phyloP scores from a whole-genome alignment of 129 eudicot species.

The Artemisia argyi region DNA sequence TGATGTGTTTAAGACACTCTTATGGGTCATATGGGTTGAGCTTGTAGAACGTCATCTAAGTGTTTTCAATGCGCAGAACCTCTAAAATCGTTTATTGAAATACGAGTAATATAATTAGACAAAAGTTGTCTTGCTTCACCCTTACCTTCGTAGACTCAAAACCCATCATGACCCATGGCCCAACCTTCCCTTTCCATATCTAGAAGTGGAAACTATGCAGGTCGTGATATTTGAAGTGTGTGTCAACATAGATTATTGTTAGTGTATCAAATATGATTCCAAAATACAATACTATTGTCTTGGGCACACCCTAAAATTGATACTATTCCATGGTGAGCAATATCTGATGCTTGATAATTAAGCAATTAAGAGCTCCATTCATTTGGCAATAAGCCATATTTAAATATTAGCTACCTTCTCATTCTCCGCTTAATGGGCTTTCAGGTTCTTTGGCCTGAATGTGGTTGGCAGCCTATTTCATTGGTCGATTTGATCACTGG shows the following conservation, averaged over 20 bases:
- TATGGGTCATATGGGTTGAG: too few species aligned
- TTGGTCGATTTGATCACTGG: slow-evolving; percentile 79
- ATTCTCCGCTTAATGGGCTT: slow-evolving; percentile 10
- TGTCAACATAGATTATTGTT: background rate
- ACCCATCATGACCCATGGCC: too few species aligned
- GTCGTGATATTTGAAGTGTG: too few species aligned
- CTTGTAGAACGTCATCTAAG: background rate
- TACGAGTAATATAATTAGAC: too few species aligned
- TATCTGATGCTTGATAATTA: background rate
- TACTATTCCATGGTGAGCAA: slow-evolving; percentile 14
- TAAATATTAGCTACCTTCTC: background rate
- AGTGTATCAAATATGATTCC: background rate
- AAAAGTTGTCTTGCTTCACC: background rate
- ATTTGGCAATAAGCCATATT: background rate
- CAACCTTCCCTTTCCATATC: too few species aligned
- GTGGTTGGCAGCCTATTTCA: slow-evolving; percentile 98
- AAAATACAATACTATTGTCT: too few species aligned
- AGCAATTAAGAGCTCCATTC: background rate
- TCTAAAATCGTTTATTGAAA: background rate
- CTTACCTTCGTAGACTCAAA: too few species aligned
- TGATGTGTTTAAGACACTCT: too few species aligned
- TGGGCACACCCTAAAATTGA: background rate
- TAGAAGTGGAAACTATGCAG: too few species aligned
- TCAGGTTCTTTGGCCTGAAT: slow-evolving; percentile 96
- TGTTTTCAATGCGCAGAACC: background rate